These are phyloP conservation scores for Oehlia diaphana DNA, from an alignment of 192 early-diverging fungal species.

Conservation along the genomic window DNA sequence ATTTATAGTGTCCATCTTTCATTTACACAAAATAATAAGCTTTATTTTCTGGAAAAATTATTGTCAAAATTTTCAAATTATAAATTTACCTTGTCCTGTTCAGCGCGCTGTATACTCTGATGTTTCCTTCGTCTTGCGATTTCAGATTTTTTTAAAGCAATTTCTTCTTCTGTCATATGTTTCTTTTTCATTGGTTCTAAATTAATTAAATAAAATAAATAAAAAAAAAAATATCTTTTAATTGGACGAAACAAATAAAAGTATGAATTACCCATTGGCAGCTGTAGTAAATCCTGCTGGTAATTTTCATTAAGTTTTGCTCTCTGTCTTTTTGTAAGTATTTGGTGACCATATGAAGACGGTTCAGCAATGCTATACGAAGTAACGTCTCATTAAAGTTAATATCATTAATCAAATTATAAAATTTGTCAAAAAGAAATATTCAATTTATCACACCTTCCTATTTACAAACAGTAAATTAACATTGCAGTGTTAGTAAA, in stretches of 20 bases:
- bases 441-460: neutral
- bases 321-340: conserved; percentile 70
- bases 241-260: neutral
- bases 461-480: neutral
- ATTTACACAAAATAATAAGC: neutral
- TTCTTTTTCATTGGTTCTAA: conserved; percentile 63
- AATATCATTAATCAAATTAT: neutral
- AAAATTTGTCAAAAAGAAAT: neutral
- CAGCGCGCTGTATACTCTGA: conserved; percentile 74
- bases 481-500: neutral
- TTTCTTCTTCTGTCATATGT: conserved; percentile 68
- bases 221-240: neutral
- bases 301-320: conserved; percentile 60
- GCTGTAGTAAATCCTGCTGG: conserved; percentile 64
- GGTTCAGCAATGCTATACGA: conserved; percentile 38
- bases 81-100: conserved; percentile 62
- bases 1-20: conserved; percentile 72
- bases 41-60: neutral
- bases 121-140: conserved; percentile 75
- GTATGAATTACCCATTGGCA: conserved; percentile 56
- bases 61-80: too few species aligned
- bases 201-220: neutral
- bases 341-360: conserved; percentile 34
- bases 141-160: conserved; percentile 69
- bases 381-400: conserved; percentile 5